These are phyloP conservation scores for Paramecium tetraurelia DNA, from an alignment of 73 alveolate genomes.

Conservation along the genomic window DNA sequence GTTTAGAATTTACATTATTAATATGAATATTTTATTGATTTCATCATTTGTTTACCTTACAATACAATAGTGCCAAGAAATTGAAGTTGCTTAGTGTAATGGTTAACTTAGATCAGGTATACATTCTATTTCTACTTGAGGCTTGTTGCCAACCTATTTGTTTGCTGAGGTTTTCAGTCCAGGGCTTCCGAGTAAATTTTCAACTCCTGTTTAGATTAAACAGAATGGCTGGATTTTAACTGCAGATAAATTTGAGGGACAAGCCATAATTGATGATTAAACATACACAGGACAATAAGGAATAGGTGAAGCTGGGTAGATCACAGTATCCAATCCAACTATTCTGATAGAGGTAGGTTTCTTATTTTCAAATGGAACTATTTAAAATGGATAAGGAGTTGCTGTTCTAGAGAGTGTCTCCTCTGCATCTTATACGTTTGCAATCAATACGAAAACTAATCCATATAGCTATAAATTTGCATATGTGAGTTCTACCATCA, in stretches of 20 bases:
- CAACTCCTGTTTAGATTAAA: background rate
- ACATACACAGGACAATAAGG: background rate
- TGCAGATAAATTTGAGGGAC: background rate
- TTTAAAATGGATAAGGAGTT: background rate
- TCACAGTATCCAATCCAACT: constrained; percentile 13
- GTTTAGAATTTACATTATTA: background rate
- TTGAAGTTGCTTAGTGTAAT: background rate
- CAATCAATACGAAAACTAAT: background rate
- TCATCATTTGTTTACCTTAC: background rate
- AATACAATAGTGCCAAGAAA: background rate
- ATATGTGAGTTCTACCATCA: background rate
- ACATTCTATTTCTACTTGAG: background rate
- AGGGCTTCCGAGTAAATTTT: background rate
- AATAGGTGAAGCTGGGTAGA: background rate
- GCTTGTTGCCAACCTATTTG: background rate
- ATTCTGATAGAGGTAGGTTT: background rate
- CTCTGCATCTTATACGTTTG: background rate
- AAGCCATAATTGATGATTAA: background rate
- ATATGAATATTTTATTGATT: background rate
- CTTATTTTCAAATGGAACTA: background rate
- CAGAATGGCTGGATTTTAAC: background rate
- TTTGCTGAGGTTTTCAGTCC: background rate
- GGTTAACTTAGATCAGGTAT: background rate
- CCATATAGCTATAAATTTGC: background rate
- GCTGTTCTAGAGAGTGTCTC: background rate